Evolutionary conservation across 1,139 yeast genomes (phyloP), one percentile per base, ranked within the genome.

Genomic region (Geotrichum bryndzae): DNA sequence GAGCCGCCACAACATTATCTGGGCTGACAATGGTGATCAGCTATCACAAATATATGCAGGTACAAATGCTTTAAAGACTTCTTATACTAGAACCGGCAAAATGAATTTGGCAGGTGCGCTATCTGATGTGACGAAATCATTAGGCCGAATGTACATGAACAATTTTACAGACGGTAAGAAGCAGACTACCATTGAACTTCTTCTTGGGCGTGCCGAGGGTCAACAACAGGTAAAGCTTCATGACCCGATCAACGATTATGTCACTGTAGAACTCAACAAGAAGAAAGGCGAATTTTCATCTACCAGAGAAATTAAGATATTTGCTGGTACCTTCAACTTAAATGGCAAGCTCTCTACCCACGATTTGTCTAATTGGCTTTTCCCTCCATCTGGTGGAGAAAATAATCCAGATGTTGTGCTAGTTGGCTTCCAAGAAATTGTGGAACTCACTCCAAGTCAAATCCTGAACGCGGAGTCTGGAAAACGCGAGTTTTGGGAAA

Each of bases 21-120:
- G 99, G 99, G 99, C 99, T 0, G 97, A 95, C 74, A 92, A 94
- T 73, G 99, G 99, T 56, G 99, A 95, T 74, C 97, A 95, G 64
- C 84, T 95, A 10, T 91, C 98, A 0, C 97, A 91, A 73, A 94
- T 94, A 35, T 95, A 95, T 72, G 94, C 99, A 0, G 99, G 99
- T 6, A 95, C 99, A 0, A 92, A 94, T 72, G 99, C 99, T 0
- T 79, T 95, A 58, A 95, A 95, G 73, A 90, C 97, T 0, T 90
- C 97, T 3, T 94, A 88, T 72, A 88, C 98, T 1, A 82, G 99
- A 71, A 87, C 90, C 52, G 99, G 99, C 22, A 92, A 91, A 70
- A 90, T 91, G 97, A 90, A 92, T 61, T 77, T 95, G 64, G 98
- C 98, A 0, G 98, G 99, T 23, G 97, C 97, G 0, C 76, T 95